Evolutionary conservation across 1,139 yeast genomes (phyloP), one percentile per base, ranked within the genome.

Genomic region (Trichomonascaceae sp.): DNA sequence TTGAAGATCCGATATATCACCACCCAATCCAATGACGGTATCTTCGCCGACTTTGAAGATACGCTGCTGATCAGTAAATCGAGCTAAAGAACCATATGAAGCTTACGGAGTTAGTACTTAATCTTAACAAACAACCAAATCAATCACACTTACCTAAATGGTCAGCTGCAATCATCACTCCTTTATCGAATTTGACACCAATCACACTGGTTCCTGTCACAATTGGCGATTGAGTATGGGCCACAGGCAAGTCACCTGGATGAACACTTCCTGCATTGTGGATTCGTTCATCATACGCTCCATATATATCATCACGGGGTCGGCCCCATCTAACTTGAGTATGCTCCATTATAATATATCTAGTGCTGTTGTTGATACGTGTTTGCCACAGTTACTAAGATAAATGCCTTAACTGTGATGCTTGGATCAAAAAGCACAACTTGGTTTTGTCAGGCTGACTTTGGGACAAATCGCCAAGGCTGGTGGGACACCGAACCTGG

Each of bases 141-240:
- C n/a, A 30, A 22, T 13, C 2, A 36, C 2, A 58, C 66, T 45
- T 56, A 46, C 95, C 98, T 72, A 93, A 74, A 65, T 88, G 88
- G 70, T 93, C 99, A 2, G 99, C 98, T 2, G 99, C 98, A 74
- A 93, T 78, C 53, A 93, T 81, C 53, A 93, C 84, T 41, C 99
- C 99, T 62, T 87, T 87, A 61, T 87, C 78, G 74, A 84, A 95
- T 72, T 91, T 93, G 73, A 91, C 79, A 7, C 95, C 95, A 63
- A 95, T 79, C 22, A 93, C 99, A 39, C 96, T 88, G 0, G 98
- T 89, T 68, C 99, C 98, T 9, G 99, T 93, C 55, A 95, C 89
- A 63, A 88, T 86, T 47, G 99, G 99, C 66, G 84, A 88, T 70
- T 89, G 96, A 3, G 99, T 91, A 70, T 87, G 85, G 83, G 83